Conservation (phyloP, 176 grass and related monocot genomes). For the Bothriochloa decipiens region DNA sequence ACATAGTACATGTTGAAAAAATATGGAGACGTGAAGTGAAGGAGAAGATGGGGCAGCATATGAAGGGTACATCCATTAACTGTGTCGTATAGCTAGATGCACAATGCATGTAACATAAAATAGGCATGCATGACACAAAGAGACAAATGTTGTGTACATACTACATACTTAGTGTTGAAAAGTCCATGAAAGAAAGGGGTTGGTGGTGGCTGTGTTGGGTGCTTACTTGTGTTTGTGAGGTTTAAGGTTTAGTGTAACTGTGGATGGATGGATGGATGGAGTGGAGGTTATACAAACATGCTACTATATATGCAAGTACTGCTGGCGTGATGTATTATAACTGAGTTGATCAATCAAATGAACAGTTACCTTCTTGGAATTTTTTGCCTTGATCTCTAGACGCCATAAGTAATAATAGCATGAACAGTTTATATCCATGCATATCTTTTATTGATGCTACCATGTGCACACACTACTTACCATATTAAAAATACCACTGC, state of each 20-base stretch:
- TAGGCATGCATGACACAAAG: conserved; percentile 46
- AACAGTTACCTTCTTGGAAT: not conserved
- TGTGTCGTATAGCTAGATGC: conserved; percentile 4
- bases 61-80: conserved; percentile 20
- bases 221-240: conserved; percentile 37
- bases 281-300: conserved; percentile 7
- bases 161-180: conserved; percentile 17
- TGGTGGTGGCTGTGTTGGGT: conserved; percentile 10
- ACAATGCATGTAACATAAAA: conserved; percentile 46
- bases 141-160: conserved; percentile 42
- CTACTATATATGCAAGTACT: conserved; percentile 12
- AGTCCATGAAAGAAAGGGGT: not conserved
- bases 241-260: conserved; percentile 42
- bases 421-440: not conserved
- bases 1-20: conserved; percentile 9
- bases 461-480: conserved; percentile 12
- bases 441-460: not conserved
- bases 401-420: not conserved
- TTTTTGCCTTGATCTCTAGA: not conserved
- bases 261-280: conserved; percentile 4
- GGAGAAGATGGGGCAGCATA: not conserved
- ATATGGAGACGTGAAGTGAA: conserved; percentile 6
- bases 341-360: not conserved
- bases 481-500: not conserved
- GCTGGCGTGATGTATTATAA: not conserved